phyloP scores from a whole-genome alignment of 176 grass and related monocot genomes.

The Eleusine indica region DNA sequence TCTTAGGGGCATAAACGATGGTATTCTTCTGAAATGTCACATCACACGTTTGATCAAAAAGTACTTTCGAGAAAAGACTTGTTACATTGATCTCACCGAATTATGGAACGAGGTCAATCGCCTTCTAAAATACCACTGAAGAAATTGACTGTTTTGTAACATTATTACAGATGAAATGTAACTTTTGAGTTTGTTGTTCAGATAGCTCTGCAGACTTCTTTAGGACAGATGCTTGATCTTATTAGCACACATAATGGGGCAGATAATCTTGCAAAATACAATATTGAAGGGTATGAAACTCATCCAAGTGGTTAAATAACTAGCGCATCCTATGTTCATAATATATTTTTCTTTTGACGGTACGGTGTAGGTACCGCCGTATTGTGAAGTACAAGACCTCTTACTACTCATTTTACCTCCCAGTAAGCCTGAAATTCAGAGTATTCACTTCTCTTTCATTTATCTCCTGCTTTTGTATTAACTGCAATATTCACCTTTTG shows the following conservation, averaged over 20 bases:
- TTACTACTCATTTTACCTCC: constrained; percentile 73
- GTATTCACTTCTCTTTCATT: not conserved
- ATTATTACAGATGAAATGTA: not conserved
- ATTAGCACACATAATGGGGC: constrained; percentile 51
- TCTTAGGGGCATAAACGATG: constrained; percentile 53
- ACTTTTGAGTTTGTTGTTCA: constrained; percentile 25
- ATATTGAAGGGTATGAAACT: constrained; percentile 47
- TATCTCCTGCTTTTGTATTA: not conserved
- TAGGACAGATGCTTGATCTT: constrained; percentile 72
- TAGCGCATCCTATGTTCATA: not conserved
- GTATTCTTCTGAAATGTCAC: constrained; percentile 59
- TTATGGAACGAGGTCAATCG: constrained; percentile 52
- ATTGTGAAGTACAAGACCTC: constrained; percentile 72
- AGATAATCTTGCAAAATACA: constrained; percentile 51
- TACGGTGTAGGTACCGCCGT: constrained; percentile 44
- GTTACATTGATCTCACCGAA: constrained; percentile 46
- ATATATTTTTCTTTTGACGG: not conserved
- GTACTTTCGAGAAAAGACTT: constrained; percentile 54
- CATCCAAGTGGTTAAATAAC: not conserved
- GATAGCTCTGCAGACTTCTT: constrained; percentile 55
- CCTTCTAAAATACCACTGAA: not conserved
- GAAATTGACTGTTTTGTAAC: not conserved
- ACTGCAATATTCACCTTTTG: not conserved
- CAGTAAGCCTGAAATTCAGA: constrained; percentile 41
- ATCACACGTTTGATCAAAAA: constrained; percentile 38